A percentile compares a stretch with the other conserved stretches of the same genome.
Evolutionary conservation across 2,329 filamentous ascomycete genomes (phyloP).

Genomic region (Mariannaea sp.): DNA sequence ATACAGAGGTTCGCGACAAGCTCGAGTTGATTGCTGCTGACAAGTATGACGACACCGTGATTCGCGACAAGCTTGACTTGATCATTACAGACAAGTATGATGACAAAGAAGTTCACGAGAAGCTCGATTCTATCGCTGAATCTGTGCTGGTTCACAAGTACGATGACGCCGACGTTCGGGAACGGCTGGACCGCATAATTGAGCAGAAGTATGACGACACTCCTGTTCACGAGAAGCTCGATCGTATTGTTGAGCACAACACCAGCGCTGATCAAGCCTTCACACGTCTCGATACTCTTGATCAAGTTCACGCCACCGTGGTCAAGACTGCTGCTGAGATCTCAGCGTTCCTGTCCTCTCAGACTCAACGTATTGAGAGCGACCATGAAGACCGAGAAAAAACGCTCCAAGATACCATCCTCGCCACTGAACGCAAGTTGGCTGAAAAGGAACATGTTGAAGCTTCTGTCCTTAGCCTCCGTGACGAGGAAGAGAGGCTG

Average conservation of each 20-base stretch:
- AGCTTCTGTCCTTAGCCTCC: slow-evolving; percentile 56
- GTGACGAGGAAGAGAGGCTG: slow-evolving; percentile 58
- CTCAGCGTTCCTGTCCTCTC: slow-evolving; percentile 76
- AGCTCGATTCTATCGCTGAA: slow-evolving; percentile 37
- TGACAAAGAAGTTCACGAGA: slow-evolving; percentile 38
- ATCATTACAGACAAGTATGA: slow-evolving; percentile 38
- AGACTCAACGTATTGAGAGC: slow-evolving; percentile 74
- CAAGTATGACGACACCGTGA: slow-evolving; percentile 49
- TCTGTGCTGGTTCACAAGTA: slow-evolving; percentile 58
- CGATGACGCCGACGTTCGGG: slow-evolving; percentile 50
- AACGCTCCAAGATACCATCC: slow-evolving; percentile 76
- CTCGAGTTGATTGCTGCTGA: slow-evolving; percentile 58
- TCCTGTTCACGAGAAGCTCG: slow-evolving; percentile 49
- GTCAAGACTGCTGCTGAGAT: slow-evolving; percentile 83
- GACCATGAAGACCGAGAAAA: slow-evolving; percentile 80
- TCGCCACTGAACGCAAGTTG: slow-evolving; percentile 78
- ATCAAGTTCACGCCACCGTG: slow-evolving; percentile 88
- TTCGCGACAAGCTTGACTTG: slow-evolving; percentile 39
- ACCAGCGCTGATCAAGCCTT: slow-evolving; percentile 71
- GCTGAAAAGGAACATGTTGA: slow-evolving; percentile 68
- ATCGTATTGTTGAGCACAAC: slow-evolving; percentile 64
- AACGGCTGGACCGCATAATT: slow-evolving; percentile 53
- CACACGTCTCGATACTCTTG: slow-evolving; percentile 78
- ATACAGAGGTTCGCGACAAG: slow-evolving; percentile 41
- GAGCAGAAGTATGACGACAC: slow-evolving; percentile 65